Conservation (phyloP, 140 eudicot genomes). For the Bidens hawaiensis region DNA sequence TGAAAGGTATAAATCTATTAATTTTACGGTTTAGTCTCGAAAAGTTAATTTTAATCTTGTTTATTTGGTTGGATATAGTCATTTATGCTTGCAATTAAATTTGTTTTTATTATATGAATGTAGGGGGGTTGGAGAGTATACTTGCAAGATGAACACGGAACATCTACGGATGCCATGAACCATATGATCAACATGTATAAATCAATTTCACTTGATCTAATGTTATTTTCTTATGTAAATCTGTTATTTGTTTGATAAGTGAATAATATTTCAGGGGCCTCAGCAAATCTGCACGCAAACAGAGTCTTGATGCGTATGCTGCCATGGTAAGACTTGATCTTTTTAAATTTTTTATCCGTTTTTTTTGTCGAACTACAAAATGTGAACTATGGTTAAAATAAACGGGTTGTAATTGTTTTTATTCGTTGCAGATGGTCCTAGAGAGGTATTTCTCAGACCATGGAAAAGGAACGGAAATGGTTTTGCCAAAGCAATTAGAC, state of each 20-base stretch:
- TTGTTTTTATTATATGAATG: constrained; percentile 10
- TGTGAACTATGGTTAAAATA: background rate
- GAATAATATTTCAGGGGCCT: constrained; percentile 58
- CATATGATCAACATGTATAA: constrained; percentile 67
- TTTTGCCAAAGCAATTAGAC: constrained; percentile 71
- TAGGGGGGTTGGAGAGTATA: constrained; percentile 98
- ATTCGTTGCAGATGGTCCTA: constrained; percentile 56
- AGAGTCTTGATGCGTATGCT: constrained; percentile 74
- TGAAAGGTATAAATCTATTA: constrained; percentile 50
- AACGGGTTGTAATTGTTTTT: background rate
- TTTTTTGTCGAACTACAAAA: constrained; percentile 1
- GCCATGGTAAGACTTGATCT: constrained; percentile 57
- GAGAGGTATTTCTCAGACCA: constrained; percentile 66
- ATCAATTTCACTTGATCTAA: constrained; percentile 1
- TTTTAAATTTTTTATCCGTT: background rate
- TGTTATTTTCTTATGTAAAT: background rate
- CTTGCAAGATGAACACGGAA: constrained; percentile 85
- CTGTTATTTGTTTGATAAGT: background rate
- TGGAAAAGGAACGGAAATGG: constrained; percentile 64
- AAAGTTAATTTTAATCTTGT: background rate
- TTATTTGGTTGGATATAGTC: background rate
- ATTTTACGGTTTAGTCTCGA: background rate
- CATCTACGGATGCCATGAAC: constrained; percentile 74
- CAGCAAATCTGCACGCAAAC: constrained; percentile 62
- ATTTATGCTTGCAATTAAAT: background rate